Base-by-base conservation (phyloP, 805 yeast species). In the Candida nonsorbophila region DNA sequence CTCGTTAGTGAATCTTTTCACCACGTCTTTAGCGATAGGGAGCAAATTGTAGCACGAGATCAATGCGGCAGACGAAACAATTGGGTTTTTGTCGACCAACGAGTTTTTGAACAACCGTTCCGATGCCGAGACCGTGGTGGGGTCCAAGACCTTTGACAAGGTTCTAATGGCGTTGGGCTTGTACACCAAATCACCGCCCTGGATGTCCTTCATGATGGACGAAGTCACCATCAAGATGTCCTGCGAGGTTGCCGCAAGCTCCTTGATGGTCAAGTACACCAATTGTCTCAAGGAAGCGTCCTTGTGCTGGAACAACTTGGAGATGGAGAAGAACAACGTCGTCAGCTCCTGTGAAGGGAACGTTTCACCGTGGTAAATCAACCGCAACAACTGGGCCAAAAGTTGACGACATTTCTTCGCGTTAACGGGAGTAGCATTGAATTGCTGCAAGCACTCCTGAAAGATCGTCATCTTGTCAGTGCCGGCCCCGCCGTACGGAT, bases 201-300 rank as follows among this genome's bases (percentile, higher is more conserved):
- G 97, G 31, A 92, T 85, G 62, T 92, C 98, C 62, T 88, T 88
- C 97, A 92, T 92, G 51, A 92, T 88, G 16, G 95, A 87, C 3
- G 96, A 85, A 16, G 98, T 92, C 16, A 90, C 97, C 97, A 92
- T 92, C 57, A 92, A 73, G 33, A 87, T 86, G 58, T 92, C 97
- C 44, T 85, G 84, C 13, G 96, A 85, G 39, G 82, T 74, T 12
- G 79, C 61, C 28, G 90, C 75, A 39, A 92, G 72, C 57, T 90
- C 97, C 64, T 92, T 92, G 58, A 90, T 87, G 10, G 96, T 90
- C 54, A 92, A 68, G 51, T 90, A 92, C 11, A 90, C 95, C 65
- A 84, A 74, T 62, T 92, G 98, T 58, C 98, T 81, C 52, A 92
- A 72, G 0, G 86, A 69, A 11, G 83, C 77, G 51, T 84, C 88